These are phyloP conservation scores for Populus hybrid DNA, from an alignment of 441 rosid species.

Conservation along the genomic window DNA sequence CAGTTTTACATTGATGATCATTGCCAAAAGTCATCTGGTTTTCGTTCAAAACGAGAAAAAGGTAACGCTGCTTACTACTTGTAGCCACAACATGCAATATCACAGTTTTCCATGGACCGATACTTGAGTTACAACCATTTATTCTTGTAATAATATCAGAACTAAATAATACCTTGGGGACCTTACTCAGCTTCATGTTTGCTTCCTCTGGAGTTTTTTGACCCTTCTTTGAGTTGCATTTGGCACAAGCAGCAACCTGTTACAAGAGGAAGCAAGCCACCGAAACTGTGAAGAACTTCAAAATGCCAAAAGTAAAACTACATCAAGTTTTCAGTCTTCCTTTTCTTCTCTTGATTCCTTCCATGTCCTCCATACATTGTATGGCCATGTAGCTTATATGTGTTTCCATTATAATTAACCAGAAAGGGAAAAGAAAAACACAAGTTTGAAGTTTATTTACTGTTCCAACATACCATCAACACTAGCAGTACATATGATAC, in stretches of 20 bases:
- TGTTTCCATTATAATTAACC: background rate
- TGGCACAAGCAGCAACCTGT: constrained; percentile 89
- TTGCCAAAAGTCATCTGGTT: background rate
- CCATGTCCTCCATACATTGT: constrained; percentile 5
- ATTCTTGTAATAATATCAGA: background rate
- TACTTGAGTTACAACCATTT: background rate
- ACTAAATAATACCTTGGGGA: constrained; percentile 61
- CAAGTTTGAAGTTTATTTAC: background rate
- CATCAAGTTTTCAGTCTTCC: background rate
- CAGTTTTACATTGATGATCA: background rate
- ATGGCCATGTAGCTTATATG: background rate
- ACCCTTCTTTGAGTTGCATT: constrained; percentile 88
- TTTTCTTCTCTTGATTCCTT: background rate
- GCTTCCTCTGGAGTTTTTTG: constrained; percentile 76
- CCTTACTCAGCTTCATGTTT: constrained; percentile 65
- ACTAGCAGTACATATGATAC: background rate
- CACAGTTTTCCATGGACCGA: background rate
- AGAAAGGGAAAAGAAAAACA: background rate
- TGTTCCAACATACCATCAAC: no score
- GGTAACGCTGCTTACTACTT: background rate
- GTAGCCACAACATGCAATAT: background rate
- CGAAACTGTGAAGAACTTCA: background rate
- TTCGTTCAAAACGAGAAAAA: background rate
- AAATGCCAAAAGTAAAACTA: background rate
- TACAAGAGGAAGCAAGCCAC: constrained; percentile 12